These are phyloP conservation scores for Malassezia globosa DNA, from an alignment of 1,284 basidiomycete species.

Conservation along the genomic window DNA sequence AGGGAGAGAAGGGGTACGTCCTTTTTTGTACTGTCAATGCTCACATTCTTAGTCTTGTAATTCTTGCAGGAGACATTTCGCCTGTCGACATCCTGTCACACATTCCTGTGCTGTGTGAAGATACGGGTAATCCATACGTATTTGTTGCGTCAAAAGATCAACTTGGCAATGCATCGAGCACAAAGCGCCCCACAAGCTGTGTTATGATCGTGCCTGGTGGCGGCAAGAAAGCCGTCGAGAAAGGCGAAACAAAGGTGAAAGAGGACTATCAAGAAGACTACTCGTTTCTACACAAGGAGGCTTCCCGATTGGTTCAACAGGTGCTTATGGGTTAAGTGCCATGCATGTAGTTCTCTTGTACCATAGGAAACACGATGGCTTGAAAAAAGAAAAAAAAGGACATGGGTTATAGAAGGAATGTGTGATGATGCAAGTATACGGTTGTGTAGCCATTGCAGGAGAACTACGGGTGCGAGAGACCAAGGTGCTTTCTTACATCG, in stretches of 20 bases:
- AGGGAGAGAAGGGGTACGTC: conserved; percentile 39
- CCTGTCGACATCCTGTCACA: conserved; percentile 98
- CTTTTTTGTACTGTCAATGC: neutral
- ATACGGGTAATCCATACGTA: conserved; percentile 84
- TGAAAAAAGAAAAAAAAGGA: too few relatives aligned
- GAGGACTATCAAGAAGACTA: conserved; percentile 74
- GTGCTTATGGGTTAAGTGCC: conserved; percentile 6
- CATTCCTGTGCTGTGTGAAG: conserved; percentile 85
- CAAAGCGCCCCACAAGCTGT: conserved; percentile 94
- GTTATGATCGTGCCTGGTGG: conserved; percentile 62
- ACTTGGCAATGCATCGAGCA: conserved; percentile 84
- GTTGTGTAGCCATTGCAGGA: neutral
- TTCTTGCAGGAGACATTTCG: conserved; percentile 92
- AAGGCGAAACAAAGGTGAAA: conserved; percentile 54
- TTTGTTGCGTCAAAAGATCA: conserved; percentile 54
- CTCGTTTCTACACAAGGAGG: conserved; percentile 71
- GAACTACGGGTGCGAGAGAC: conserved; percentile 49
- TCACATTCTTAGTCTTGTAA: conserved; percentile 57
- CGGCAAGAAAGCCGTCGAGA: conserved; percentile 59
- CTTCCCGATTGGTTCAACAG: conserved; percentile 12
- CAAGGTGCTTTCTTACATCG: conserved; percentile 60
- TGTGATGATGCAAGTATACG: too few relatives aligned
- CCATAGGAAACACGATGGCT: too few relatives aligned
- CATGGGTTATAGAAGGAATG: too few relatives aligned
- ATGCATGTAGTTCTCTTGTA: conserved; percentile 6